Evolutionary conservation across 2,329 filamentous ascomycete species (phyloP).

Genomic region (Herpotrichia juniperi): DNA sequence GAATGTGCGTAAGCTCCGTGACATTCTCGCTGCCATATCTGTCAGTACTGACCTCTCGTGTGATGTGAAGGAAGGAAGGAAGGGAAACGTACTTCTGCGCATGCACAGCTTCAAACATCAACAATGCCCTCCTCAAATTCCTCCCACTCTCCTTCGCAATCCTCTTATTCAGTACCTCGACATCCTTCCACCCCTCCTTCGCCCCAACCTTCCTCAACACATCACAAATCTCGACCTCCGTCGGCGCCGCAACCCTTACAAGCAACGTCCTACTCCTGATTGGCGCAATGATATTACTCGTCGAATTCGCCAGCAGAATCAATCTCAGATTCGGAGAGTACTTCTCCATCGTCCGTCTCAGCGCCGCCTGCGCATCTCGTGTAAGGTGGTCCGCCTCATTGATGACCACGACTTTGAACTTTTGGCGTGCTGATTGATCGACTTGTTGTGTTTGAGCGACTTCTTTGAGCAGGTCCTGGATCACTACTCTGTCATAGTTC

Average conservation of each 20-base stretch:
- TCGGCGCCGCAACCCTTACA: slow-evolving; percentile 89
- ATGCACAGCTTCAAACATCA: slow-evolving; percentile 98
- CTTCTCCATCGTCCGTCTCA: slow-evolving; percentile 98
- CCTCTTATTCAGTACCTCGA: slow-evolving; percentile 76
- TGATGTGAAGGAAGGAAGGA: background rate
- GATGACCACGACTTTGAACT: slow-evolving; percentile 98
- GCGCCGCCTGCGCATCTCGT: slow-evolving; percentile 90
- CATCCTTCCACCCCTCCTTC: slow-evolving; percentile 83
- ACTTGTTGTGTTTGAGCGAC: slow-evolving; percentile 99
- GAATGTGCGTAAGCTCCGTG: slow-evolving; percentile 84
- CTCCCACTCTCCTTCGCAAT: slow-evolving; percentile 91
- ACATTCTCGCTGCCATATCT: slow-evolving; percentile 75
- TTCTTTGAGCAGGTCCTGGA: slow-evolving; percentile 95
- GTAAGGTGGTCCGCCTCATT: slow-evolving; percentile 97
- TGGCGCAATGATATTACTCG: slow-evolving; percentile 98
- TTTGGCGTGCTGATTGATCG: slow-evolving; percentile 86
- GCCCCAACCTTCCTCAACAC: slow-evolving; percentile 74
- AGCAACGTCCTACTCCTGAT: slow-evolving; percentile 91
- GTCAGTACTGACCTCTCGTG: slow-evolving; percentile 35
- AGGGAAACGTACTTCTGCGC: slow-evolving; percentile 80
- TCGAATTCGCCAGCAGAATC: slow-evolving; percentile 93
- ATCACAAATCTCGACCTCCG: slow-evolving; percentile 79
- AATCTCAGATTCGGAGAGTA: slow-evolving; percentile 94
- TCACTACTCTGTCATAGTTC: slow-evolving; percentile 92
- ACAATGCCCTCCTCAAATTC: slow-evolving; percentile 84